phyloP scores from a whole-genome alignment of 805 yeast genomes.

The Metschnikowia rubicola region DNA sequence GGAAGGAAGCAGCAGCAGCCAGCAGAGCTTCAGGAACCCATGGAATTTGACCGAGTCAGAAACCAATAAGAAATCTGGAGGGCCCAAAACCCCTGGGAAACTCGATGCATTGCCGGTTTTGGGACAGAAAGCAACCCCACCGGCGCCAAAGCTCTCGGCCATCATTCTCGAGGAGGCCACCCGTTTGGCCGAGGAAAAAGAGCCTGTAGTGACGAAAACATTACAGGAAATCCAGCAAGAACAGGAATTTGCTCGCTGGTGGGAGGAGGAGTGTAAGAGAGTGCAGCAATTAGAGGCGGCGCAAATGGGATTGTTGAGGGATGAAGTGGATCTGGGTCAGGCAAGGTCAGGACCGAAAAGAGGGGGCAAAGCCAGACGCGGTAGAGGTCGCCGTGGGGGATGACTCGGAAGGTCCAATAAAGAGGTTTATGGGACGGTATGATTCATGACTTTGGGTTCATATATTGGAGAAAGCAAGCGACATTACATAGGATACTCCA shows the following conservation, averaged over 20 bases:
- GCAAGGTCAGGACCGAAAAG: neutral
- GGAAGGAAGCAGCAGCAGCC: neutral
- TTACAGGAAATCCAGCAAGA: constrained; percentile 75
- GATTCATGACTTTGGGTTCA: neutral
- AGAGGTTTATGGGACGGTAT: neutral
- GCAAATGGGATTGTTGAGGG: constrained; percentile 9
- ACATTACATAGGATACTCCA: too few relatives aligned
- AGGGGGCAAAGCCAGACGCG: constrained; percentile 1
- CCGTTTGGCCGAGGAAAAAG: constrained; percentile 27
- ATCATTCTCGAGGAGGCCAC: constrained; percentile 45
- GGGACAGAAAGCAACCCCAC: constrained; percentile 12
- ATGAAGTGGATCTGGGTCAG: constrained; percentile 15
- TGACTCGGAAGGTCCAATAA: neutral
- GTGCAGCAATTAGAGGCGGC: constrained; percentile 42
- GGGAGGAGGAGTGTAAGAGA: constrained; percentile 72
- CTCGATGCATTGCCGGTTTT: constrained; percentile 19
- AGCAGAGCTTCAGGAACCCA: constrained; percentile 8
- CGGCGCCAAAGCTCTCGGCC: constrained; percentile 31
- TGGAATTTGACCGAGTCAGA: constrained; percentile 5
- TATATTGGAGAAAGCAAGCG: too few relatives aligned
- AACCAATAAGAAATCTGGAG: neutral
- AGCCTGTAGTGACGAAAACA: constrained; percentile 35
- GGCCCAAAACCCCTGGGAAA: neutral
- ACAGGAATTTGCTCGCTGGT: constrained; percentile 84
- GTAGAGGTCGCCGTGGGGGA: constrained; percentile 11